Base-by-base conservation (phyloP, 345 rosid genomes). In the Boechera retrofracta region DNA sequence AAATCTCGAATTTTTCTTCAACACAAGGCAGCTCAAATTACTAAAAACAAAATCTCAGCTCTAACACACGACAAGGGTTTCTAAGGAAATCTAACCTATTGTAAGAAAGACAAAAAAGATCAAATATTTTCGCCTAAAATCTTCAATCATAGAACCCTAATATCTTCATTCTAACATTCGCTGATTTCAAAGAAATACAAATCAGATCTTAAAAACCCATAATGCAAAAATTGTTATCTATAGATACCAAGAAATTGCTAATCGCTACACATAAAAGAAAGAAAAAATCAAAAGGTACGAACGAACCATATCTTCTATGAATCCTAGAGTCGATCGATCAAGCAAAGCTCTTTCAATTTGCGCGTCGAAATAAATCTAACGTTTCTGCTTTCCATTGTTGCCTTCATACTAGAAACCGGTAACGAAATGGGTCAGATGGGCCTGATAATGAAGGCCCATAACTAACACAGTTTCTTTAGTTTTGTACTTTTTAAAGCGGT, bases 261-360 rank as follows among this genome's bases (percentile, higher is more conserved):
- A 10, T 56, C 0, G 2, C 13, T 55, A 12, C 5, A 64, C 1
- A 44, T 31, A 31, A 11, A 12, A 26, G 12, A 39, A n/a, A 29
- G 2, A 36, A 1, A 8, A 18, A 5, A 29, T 28, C 60, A 24
- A 47, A 21, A 39, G 48, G 5, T 11, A 76, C 64, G 64, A 53
- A 76, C 80, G 64, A 62, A 76, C 80, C 80, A 76, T 76, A 2
- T 52, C 48, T 42, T 63, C 41, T 61, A 67, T 49, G 52, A 59
- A 67, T 58, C 61, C 54, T 36, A 51, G 10, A 59, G 36, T 58
- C 35, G 63, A 53, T 47, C 33, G 24, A 57, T 32, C 4, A 41
- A 41, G 44, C 39, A 2, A 38, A 67, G 32, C 55, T 49, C 67
- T 67, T 48, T 31, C 62, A 1, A 5, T 44, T 71, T 72, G 61